These are phyloP conservation scores for Metarhizium humberi DNA, from an alignment of 2,329 filamentous ascomycete species.

Conservation along the genomic window DNA sequence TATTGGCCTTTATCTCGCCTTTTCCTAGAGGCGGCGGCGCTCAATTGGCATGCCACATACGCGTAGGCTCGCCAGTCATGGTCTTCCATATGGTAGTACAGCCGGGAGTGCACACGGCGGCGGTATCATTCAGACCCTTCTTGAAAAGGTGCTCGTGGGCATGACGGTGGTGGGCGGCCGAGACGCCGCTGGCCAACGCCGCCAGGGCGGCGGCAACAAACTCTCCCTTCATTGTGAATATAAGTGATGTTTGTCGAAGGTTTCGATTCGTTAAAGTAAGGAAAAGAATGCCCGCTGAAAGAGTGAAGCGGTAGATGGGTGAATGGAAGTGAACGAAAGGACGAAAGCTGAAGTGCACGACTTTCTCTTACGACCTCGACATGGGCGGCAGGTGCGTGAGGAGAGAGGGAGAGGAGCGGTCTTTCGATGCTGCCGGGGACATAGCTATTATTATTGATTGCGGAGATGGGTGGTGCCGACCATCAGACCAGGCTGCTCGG, in stretches of 20 bases:
- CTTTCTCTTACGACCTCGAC: constrained; percentile 42
- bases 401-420: constrained; percentile 25
- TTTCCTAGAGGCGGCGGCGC: too few relatives aligned
- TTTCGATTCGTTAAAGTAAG: constrained; percentile 2
- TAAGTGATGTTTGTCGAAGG: constrained; percentile 10
- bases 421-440: constrained; percentile 1
- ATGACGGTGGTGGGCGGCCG: constrained; percentile 51
- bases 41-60: constrained; percentile 34
- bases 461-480: background rate
- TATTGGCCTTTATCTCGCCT: background rate
- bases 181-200: constrained; percentile 47
- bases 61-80: constrained; percentile 55
- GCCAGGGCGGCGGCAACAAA: constrained; percentile 57
- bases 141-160: constrained; percentile 52
- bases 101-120: constrained; percentile 43
- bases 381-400: constrained; percentile 31
- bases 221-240: constrained; percentile 63
- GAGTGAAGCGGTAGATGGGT: constrained; percentile 67
- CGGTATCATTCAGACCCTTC: constrained; percentile 33
- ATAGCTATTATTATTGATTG: background rate
- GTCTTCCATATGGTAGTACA: constrained; percentile 71
- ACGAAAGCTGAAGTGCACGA: constrained; percentile 37
- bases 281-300: constrained; percentile 75
- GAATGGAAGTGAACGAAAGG: constrained; percentile 34
- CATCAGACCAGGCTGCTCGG: too few relatives aligned